Evolutionary conservation across 1,284 basidiomycete species (phyloP).

Genomic region (Omphalotus olearius): DNA sequence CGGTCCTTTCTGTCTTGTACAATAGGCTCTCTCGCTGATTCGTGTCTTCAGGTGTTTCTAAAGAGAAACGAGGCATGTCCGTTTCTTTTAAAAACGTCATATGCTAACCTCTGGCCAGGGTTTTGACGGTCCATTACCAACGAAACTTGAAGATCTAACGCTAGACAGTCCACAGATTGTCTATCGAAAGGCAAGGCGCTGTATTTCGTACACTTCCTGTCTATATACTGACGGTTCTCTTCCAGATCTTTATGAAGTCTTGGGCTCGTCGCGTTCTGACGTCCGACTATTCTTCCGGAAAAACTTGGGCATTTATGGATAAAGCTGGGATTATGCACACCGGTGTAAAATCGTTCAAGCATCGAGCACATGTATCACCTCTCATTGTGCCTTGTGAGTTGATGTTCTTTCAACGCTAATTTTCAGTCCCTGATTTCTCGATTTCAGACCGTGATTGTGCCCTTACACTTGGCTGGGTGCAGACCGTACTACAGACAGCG

Average conservation of each 20-base stretch:
- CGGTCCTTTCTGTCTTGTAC: conserved; percentile 25
- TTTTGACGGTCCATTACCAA: conserved; percentile 31
- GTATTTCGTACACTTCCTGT: no score
- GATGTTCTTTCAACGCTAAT: neutral
- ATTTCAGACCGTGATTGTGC: conserved; percentile 28
- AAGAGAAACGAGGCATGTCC: conserved; percentile 27
- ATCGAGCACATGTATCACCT: conserved; percentile 25
- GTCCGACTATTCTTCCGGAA: conserved; percentile 37
- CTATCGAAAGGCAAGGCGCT: conserved; percentile 39
- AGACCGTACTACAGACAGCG: conserved; percentile 27
- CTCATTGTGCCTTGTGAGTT: conserved; percentile 30
- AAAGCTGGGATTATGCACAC: conserved; percentile 51
- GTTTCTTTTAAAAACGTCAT: neutral
- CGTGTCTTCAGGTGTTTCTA: conserved; percentile 23
- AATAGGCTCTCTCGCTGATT: conserved; percentile 4
- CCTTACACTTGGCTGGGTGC: conserved; percentile 29
- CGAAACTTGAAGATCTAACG: conserved; percentile 34
- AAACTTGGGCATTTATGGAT: conserved; percentile 45
- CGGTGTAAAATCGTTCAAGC: conserved; percentile 39
- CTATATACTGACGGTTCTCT: neutral
- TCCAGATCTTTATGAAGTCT: conserved; percentile 33
- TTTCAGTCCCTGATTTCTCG: neutral
- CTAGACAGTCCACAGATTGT: conserved; percentile 42
- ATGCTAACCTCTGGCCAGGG: conserved; percentile 19
- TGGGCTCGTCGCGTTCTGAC: conserved; percentile 34